These are phyloP conservation scores for Moricandia moricandioides DNA, from an alignment of 345 rosid species.

Conservation along the genomic window DNA sequence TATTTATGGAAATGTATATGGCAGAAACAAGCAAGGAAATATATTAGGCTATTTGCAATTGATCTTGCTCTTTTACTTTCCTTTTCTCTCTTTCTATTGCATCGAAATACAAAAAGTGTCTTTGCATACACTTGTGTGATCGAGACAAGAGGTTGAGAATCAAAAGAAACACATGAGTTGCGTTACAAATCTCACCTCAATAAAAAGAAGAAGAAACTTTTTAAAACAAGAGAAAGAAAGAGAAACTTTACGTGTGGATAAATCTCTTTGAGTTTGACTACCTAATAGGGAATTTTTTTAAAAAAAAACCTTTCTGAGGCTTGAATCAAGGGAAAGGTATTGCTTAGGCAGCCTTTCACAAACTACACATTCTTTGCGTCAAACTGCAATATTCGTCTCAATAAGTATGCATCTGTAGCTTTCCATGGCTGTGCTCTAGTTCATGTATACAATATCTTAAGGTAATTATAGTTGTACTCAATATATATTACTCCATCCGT, in stretches of 20 bases:
- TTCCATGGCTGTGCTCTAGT: neutral
- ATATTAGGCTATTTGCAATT: neutral
- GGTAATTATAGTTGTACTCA: neutral
- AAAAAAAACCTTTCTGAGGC: conserved; percentile 13
- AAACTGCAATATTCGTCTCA: neutral
- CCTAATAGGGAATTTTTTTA: neutral
- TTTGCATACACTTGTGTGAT: neutral
- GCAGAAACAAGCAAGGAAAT: conserved; percentile 29
- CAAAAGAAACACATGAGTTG: conserved; percentile 19
- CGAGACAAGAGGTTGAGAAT: conserved; percentile 7
- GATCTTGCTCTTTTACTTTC: neutral
- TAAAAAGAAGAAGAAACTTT: neutral
- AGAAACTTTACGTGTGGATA: neutral
- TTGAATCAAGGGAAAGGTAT: conserved; percentile 31
- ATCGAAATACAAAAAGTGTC: neutral
- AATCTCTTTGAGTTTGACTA: neutral
- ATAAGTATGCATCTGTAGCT: neutral
- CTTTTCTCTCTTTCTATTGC: neutral
- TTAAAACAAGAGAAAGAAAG: neutral
- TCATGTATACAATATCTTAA: neutral
- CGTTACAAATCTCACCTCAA: neutral
- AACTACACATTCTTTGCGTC: conserved; percentile 26
- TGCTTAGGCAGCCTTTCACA: conserved; percentile 25
- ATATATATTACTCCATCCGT: neutral
- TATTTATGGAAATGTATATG: neutral